Base-by-base conservation (phyloP, 805 yeast species). In the Blastobotrys americana region DNA sequence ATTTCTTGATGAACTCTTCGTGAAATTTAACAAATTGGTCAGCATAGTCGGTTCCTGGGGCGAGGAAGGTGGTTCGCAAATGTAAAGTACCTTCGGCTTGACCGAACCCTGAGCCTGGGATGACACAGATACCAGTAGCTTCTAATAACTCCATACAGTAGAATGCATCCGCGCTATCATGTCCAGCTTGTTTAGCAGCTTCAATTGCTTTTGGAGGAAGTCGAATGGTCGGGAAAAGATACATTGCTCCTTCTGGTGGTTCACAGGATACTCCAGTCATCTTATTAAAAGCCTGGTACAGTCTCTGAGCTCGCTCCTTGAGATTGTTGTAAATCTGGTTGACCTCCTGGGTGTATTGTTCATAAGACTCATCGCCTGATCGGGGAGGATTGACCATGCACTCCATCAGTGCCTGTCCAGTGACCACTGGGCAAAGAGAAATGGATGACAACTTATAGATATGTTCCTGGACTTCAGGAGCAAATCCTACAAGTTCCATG, bases 21-120 rank as follows among this genome's bases (percentile, higher is more conserved):
- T 93, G 98, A 76, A 93, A 93, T 15, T 68, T 65, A 42, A 75
- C 75, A 88, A 97, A 86, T 38, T 71, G 66, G 16, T 76, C 73
- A 53, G 88, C 85, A 87, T 96, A 87, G 55, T 86, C 90, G 20
- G 77, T 73, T 36, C 97, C 97, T 13, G 97, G 97, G 10, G 98
- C 95, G 58, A 93, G 72, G 70, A 93, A 93, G 0, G 99, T 93
- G 1, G 98, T 93, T 73, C 99, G 81, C 56, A 93, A 74, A 61
- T 93, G 99, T 68, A 73, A 83, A 3, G 97, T 88, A 17, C 87
- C 95, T 39, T 80, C 80, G 39, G 73, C 82, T 67, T 93, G 98
- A 25, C 97, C 97, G 57, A 93, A 93, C 0, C 99, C 99, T 27
- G 87, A 79, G 34, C 98, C 99, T 23, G 99, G 97, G 50, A 93